Base-by-base conservation (phyloP, 208 protist genomes). In the Entamoeba dispar region DNA sequence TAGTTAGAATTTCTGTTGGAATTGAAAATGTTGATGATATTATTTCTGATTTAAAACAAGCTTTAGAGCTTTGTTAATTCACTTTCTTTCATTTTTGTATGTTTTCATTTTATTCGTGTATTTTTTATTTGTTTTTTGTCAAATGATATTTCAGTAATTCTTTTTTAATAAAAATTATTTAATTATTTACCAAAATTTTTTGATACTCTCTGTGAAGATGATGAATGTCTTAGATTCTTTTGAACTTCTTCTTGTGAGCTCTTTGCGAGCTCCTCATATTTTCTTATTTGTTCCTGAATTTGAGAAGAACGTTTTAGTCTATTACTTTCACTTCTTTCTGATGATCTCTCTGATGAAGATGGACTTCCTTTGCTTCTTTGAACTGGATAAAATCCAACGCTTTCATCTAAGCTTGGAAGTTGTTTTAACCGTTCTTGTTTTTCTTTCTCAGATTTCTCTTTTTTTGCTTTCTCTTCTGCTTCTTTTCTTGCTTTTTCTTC, bases 1-100 rank as follows among this genome's bases (percentile, higher is more conserved):
- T 94, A 27, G 43, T 94, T 77, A 17, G 93, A 19, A 69, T 94
- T 77, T 93, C 91, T 86, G 43, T 94, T 57, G 93, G 93, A 43
- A 5, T 94, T 19, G 93, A 94, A 49, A 5, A 94, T 27, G 17
- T 17, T 93, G 7, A 93, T 12, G 93, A 94, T 52, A 31, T 94
- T 69, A 93, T 94, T 94, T 3, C 7, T 49, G 93, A 94, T 49
- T 69, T 94, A 14, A 27, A 92, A 22, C 14, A 52, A 4, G 93
- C 77, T 43, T 27, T 94, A 17, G 51, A 55, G 15, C 8, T 19
- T 55, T 55, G 51, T 55, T 55, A 55, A 17, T 55, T 55, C 15
- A 19, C 51, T 19, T 55, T 55, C 15, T 55, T 10, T 43, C 38
- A 43, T 43, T 43, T 43, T 43, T n/a, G n/a, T n/a, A n/a, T n/a